Evolutionary conservation across 805 yeast genomes (phyloP).

Genomic region (Candida dajiaensis): DNA sequence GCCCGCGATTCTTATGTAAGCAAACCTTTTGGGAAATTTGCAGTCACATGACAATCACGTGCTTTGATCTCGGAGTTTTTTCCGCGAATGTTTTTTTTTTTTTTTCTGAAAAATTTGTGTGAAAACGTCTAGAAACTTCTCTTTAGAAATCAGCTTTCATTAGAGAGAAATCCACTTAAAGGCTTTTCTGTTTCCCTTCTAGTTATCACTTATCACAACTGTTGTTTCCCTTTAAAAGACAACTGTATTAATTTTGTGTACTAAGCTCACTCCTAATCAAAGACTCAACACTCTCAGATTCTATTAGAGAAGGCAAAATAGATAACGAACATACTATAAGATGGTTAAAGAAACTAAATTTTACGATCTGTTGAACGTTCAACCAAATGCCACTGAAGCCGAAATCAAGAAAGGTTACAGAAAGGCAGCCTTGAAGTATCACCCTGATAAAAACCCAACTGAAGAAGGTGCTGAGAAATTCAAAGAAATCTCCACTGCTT

Average conservation of each 20-base stretch:
- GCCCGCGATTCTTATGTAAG: not conserved
- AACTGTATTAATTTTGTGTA: not conserved
- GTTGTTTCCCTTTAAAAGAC: not conserved
- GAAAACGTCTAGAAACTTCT: not conserved
- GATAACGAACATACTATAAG: slow-evolving; percentile 10
- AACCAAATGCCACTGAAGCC: slow-evolving; percentile 59
- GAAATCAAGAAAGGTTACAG: slow-evolving; percentile 82
- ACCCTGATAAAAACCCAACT: slow-evolving; percentile 77
- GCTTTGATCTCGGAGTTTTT: too few species aligned
- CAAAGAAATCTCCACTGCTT: slow-evolving; percentile 83
- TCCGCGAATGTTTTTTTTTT: not conserved
- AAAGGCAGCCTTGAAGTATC: slow-evolving; percentile 73
- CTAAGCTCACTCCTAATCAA: not conserved
- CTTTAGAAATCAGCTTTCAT: not conserved
- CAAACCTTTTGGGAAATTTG: too few species aligned
- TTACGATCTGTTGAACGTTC: slow-evolving; percentile 69
- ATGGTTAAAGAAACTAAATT: slow-evolving; percentile 81
- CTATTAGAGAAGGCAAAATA: not conserved
- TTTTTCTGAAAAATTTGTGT: not conserved
- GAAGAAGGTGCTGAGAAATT: slow-evolving; percentile 95
- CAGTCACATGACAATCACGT: not conserved
- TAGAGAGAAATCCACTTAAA: not conserved
- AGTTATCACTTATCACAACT: not conserved
- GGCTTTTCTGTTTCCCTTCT: not conserved
- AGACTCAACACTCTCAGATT: not conserved